Conservation (phyloP, 1,139 yeast species). For the Saccharomyces hybrid region DNA sequence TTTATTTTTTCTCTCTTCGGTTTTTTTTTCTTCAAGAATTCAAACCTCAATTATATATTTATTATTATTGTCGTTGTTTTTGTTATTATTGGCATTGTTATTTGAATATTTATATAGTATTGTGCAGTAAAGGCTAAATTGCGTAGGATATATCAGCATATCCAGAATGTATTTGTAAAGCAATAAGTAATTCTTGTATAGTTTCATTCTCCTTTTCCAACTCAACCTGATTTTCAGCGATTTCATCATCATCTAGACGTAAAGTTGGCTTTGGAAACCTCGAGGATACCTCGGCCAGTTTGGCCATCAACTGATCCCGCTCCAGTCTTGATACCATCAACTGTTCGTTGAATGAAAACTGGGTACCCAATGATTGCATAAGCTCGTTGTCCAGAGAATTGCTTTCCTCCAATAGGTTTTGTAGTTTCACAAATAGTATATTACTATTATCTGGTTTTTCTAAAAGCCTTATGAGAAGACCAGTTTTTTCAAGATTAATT, state of each 20-base stretch:
- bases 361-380: neutral
- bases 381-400: slow-evolving; percentile 10
- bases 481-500: slow-evolving; percentile 21
- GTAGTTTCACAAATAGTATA: slow-evolving; percentile 10
- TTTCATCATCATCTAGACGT: neutral
- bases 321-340: neutral
- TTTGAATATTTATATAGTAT: neutral
- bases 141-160: neutral
- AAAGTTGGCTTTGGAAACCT: neutral
- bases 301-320: neutral
- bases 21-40: neutral
- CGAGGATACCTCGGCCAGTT: neutral
- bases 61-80: neutral
- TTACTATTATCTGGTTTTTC: slow-evolving; percentile 10
- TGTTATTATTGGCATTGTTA: neutral
- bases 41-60: neutral
- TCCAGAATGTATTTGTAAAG: slow-evolving; percentile 17
- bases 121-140: neutral
- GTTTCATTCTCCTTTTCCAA: slow-evolving; percentile 10
- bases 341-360: neutral
- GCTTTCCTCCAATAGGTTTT: slow-evolving; percentile 11
- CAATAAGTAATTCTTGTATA: slow-evolving; percentile 15
- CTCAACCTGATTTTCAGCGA: slow-evolving; percentile 2
- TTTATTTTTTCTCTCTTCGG: neutral
- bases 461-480: slow-evolving; percentile 18